Conservation (phyloP, 2,329 filamentous ascomycete genomes). For the Xylariaceae sp. region DNA sequence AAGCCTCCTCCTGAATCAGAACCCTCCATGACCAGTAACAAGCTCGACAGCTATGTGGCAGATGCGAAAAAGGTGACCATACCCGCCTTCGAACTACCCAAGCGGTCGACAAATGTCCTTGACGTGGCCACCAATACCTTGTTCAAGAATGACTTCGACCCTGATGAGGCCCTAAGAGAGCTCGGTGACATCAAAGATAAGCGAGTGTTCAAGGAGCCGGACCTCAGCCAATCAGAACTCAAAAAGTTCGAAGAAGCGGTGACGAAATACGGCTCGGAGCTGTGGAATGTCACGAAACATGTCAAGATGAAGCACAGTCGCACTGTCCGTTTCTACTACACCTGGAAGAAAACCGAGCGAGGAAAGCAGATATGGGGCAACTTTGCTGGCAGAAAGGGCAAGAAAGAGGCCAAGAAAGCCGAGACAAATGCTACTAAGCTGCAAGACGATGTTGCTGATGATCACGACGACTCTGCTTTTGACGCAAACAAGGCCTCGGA, state of each 20-base stretch:
- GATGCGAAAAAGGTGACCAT: conserved; percentile 52
- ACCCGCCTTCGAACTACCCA: conserved; percentile 62
- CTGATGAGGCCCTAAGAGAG: conserved; percentile 60
- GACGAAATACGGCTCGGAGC: conserved; percentile 82
- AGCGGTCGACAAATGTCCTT: conserved; percentile 75
- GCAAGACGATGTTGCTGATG: conserved; percentile 86
- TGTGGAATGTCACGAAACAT: conserved; percentile 73
- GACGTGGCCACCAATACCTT: conserved; percentile 75
- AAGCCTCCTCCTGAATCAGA: conserved; percentile 58
- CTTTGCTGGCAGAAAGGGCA: conserved; percentile 79
- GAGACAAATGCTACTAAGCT: conserved; percentile 67
- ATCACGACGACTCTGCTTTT: conserved; percentile 91
- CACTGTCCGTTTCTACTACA: conserved; percentile 90
- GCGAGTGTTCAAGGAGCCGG: conserved; percentile 74
- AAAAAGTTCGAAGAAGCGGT: conserved; percentile 93
- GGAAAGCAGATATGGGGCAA: conserved; percentile 87
- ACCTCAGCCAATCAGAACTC: conserved; percentile 66
- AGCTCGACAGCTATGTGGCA: conserved; percentile 71
- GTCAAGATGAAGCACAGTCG: conserved; percentile 75
- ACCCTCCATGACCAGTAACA: conserved; percentile 39
- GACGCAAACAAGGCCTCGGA: conserved; percentile 76
- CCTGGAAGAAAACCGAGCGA: conserved; percentile 90
- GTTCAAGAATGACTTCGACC: conserved; percentile 63
- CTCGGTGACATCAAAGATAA: conserved; percentile 63
- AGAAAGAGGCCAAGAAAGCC: conserved; percentile 72